phyloP scores from a whole-genome alignment of 768 basidiomycete genomes.

The Candolleomyces efflorescens region DNA sequence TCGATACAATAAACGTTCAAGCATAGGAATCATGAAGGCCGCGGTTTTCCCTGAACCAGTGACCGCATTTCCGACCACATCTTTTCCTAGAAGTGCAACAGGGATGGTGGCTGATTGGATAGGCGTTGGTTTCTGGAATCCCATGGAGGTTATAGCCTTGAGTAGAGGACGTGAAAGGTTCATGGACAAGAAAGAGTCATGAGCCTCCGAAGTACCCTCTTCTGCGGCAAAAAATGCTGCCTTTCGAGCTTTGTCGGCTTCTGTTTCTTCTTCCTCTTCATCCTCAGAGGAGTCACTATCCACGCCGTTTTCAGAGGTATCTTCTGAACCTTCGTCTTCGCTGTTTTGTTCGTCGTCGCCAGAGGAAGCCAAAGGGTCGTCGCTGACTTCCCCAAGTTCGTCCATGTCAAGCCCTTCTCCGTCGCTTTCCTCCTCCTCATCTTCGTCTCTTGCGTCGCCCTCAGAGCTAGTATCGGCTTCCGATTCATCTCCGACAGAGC shows the following conservation, averaged over 20 bases:
- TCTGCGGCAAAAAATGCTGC: constrained; percentile 82
- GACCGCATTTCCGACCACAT: constrained; percentile 92
- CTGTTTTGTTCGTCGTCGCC: neutral
- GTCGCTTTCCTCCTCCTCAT: constrained; percentile 14
- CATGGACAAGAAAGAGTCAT: constrained; percentile 86
- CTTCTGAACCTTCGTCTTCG: neutral
- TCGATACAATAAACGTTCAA: constrained; percentile 89
- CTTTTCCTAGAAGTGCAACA: constrained; percentile 89
- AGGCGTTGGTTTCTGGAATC: constrained; percentile 84
- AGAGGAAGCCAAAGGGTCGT: constrained; percentile 29
- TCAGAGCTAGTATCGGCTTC: constrained; percentile 26
- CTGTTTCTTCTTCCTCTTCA: constrained; percentile 49
- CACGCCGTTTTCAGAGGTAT: constrained; percentile 11
- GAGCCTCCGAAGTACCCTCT: constrained; percentile 41
- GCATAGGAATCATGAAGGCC: constrained; percentile 91
- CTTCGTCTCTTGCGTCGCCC: constrained; percentile 17
- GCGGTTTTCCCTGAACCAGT: constrained; percentile 99
- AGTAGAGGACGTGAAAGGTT: constrained; percentile 93
- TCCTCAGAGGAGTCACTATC: constrained; percentile 31
- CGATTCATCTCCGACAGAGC: constrained; percentile 19
- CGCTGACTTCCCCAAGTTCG: constrained; percentile 20
- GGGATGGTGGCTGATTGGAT: constrained; percentile 95
- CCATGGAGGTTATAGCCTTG: constrained; percentile 81
- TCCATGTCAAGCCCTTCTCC: constrained; percentile 5
- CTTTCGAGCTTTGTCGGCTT: constrained; percentile 72